These are phyloP conservation scores for Cercospora brassicicola DNA, from an alignment of 2,329 filamentous ascomycete genomes.

Conservation along the genomic window DNA sequence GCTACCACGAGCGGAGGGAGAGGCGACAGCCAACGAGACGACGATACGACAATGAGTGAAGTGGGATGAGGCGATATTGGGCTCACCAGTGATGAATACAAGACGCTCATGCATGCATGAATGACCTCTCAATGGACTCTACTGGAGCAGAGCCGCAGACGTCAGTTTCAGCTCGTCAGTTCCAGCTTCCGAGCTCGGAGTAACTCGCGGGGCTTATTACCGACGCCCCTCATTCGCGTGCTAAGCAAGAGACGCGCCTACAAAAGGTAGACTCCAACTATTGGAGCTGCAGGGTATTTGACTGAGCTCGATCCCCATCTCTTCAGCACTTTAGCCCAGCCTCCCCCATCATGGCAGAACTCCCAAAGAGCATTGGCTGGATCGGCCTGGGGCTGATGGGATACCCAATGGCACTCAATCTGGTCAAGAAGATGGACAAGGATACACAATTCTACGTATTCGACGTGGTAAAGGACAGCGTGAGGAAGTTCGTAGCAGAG, in stretches of 20 bases:
- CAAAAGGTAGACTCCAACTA: conserved; percentile 1
- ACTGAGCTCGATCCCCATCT: no score
- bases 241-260: conserved; percentile 8
- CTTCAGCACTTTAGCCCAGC: no score
- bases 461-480: conserved; percentile 48
- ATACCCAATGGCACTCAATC: conserved; percentile 53
- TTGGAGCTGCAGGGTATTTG: not conserved
- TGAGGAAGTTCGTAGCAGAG: conserved; percentile 48
- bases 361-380: conserved; percentile 47
- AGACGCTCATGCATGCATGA: not conserved
- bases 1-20: conserved; percentile 10
- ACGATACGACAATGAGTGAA: conserved; percentile 28
- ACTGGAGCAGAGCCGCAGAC: conserved; percentile 6
- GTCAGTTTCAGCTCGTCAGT: conserved; percentile 7
- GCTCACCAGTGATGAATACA: not conserved
- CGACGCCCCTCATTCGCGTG: conserved; percentile 6
- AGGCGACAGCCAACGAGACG: conserved; percentile 11
- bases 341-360: conserved; percentile 30
- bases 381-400: conserved; percentile 60
- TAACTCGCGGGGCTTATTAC: conserved; percentile 10
- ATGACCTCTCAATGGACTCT: conserved; percentile 10
- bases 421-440: conserved; percentile 49
- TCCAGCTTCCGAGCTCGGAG: conserved; percentile 13
- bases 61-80: not conserved
- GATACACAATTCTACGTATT: conserved; percentile 50